These are phyloP conservation scores for Cutaneotrichosporon cyanovorans DNA, from an alignment of 1,284 basidiomycete genomes.

Conservation along the genomic window DNA sequence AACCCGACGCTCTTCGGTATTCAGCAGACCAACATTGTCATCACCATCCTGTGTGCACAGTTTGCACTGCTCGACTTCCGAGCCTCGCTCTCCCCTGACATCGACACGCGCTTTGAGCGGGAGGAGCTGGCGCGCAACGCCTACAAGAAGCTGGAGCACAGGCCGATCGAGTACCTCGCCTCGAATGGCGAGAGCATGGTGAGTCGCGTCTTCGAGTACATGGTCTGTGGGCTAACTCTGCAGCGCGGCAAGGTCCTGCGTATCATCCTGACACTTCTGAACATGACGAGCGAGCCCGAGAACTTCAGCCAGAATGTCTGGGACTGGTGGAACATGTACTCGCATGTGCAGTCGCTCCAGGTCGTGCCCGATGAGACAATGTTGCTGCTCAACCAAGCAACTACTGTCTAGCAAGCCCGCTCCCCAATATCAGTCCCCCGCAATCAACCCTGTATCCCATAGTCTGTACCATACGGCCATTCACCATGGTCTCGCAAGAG, in stretches of 20 bases:
- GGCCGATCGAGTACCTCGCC: constrained; percentile 28
- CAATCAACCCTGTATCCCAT: too few species aligned
- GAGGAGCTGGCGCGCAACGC: constrained; percentile 24
- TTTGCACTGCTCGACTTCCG: constrained; percentile 28
- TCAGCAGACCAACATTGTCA: constrained; percentile 27
- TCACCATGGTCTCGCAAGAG: too few species aligned
- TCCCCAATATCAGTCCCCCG: too few species aligned
- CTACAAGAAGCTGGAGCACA: constrained; percentile 20
- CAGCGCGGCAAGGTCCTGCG: constrained; percentile 32
- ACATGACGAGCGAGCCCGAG: constrained; percentile 19
- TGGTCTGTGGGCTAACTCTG: neutral
- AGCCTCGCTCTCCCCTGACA: constrained; percentile 17
- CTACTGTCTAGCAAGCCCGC: too few species aligned
- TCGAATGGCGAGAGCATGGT: constrained; percentile 35
- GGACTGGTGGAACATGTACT: constrained; percentile 39
- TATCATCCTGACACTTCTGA: constrained; percentile 25
- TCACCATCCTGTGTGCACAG: constrained; percentile 25
- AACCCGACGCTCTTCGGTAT: constrained; percentile 17
- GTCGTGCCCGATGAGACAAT: constrained; percentile 20
- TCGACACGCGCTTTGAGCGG: constrained; percentile 20
- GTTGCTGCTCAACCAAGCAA: constrained; percentile 1
- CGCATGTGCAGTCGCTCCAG: constrained; percentile 32
- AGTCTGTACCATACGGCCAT: too few species aligned
- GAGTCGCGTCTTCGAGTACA: constrained; percentile 1
- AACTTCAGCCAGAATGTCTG: constrained; percentile 22